These are phyloP conservation scores for Pythium periplocum DNA, from an alignment of 352 stramenopile species.

Conservation along the genomic window DNA sequence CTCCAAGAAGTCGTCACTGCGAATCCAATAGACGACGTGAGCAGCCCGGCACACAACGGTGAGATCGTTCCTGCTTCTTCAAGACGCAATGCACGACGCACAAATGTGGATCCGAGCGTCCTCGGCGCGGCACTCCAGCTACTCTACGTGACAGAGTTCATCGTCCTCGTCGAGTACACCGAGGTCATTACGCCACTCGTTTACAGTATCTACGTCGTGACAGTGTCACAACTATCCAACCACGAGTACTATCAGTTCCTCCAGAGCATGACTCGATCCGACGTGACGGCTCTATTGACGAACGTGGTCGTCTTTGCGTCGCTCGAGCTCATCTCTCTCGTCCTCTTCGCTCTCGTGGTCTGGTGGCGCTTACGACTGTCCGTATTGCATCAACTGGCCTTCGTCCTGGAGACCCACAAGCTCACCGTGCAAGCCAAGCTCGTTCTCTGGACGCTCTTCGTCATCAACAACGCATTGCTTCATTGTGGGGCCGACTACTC, in stretches of 20 bases:
- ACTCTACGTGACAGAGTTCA: too few relatives aligned
- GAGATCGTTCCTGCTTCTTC: too few relatives aligned
- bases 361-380: conserved; percentile 12
- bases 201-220: neutral
- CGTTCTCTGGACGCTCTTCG: conserved; percentile 6
- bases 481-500: conserved; percentile 14
- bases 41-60: too few relatives aligned
- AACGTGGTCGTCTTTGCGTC: conserved; percentile 9
- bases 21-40: too few relatives aligned
- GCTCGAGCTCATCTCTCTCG: conserved; percentile 6
- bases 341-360: neutral
- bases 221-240: neutral
- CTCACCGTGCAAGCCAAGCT: conserved; percentile 12
- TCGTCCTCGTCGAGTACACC: too few relatives aligned
- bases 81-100: too few relatives aligned
- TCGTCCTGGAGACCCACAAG: conserved; percentile 5
- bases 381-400: conserved; percentile 11
- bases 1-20: too few relatives aligned
- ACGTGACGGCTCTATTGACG: neutral
- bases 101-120: too few relatives aligned
- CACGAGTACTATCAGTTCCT: neutral
- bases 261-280: neutral
- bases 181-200: too few relatives aligned
- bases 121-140: too few relatives aligned
- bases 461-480: conserved; percentile 5